A percentile compares a stretch with the other conserved stretches of the same genome.
Conservation (phyloP, 106 monocot genomes). For the Amphibolis antarctica region DNA sequence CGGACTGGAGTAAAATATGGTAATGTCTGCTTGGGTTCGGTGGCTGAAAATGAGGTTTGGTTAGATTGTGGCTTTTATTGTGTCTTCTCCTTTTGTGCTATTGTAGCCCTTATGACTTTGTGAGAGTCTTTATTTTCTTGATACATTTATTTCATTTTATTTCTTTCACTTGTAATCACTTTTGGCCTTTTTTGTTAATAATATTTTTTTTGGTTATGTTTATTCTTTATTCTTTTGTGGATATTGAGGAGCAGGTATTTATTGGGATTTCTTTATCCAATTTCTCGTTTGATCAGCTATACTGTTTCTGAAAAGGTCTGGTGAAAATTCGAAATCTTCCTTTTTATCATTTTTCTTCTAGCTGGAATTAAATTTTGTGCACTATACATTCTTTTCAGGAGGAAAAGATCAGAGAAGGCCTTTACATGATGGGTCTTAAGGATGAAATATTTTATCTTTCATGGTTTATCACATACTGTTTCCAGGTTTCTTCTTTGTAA, state of each 20-base stretch:
- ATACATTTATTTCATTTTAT: too few relatives aligned
- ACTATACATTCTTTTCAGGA: conserved; percentile 32
- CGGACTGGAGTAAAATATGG: too few relatives aligned
- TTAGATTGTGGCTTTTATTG: too few relatives aligned
- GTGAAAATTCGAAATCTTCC: background rate
- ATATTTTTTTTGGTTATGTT: background rate
- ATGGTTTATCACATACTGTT: conserved; percentile 75
- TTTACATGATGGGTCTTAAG: conserved; percentile 85
- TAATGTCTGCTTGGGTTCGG: too few relatives aligned
- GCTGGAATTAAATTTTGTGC: background rate
- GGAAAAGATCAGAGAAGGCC: conserved; percentile 85
- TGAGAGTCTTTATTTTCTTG: too few relatives aligned
- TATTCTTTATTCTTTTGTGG: background rate
- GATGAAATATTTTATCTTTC: conserved; percentile 82
- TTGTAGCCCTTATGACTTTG: too few relatives aligned
- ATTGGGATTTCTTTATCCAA: conserved; percentile 80
- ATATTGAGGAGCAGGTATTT: conserved; percentile 46
- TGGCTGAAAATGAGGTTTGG: too few relatives aligned
- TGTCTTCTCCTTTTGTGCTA: too few relatives aligned
- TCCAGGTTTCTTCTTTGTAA: conserved; percentile 39
- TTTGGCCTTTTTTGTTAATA: too few relatives aligned
- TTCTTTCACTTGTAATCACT: too few relatives aligned
- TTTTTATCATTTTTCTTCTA: conserved; percentile 1
- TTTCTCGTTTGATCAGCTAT: conserved; percentile 78
- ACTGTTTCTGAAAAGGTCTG: conserved; percentile 78